phyloP scores from a whole-genome alignment of 1,139 yeast genomes.

The Pichia cactophila region DNA sequence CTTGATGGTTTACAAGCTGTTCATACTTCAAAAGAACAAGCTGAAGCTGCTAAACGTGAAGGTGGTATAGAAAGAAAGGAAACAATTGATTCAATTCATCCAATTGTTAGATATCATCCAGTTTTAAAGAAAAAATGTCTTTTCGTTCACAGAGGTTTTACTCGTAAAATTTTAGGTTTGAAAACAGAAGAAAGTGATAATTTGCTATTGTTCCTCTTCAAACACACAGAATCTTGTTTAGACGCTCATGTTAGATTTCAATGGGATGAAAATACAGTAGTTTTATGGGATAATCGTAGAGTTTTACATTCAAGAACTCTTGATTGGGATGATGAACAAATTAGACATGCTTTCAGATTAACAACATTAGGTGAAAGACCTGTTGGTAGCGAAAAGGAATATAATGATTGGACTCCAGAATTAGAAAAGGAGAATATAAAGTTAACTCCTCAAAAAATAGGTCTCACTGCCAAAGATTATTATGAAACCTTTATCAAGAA shows the following conservation, averaged over 20 bases:
- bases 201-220: constrained; percentile 44
- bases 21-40: constrained; percentile 67
- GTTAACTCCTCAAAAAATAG: constrained; percentile 12
- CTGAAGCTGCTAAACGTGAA: constrained; percentile 40
- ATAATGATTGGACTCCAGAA: constrained; percentile 24
- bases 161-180: constrained; percentile 54
- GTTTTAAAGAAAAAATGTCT: constrained; percentile 55
- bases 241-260: constrained; percentile 50
- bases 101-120: constrained; percentile 62
- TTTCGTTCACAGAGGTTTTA: constrained; percentile 53
- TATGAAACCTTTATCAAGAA: constrained; percentile 1
- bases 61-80: constrained; percentile 60
- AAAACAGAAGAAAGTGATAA: constrained; percentile 57
- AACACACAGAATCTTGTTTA: constrained; percentile 41
- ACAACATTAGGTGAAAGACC: constrained; percentile 53
- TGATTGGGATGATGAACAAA: constrained; percentile 49
- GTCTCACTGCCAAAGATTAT: constrained; percentile 6
- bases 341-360: constrained; percentile 61
- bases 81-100: constrained; percentile 54
- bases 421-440: constrained; percentile 14
- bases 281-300: constrained; percentile 65
- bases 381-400: constrained; percentile 23
- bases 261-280: constrained; percentile 56
- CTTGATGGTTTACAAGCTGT: constrained; percentile 51
- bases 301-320: constrained; percentile 55